phyloP scores from a whole-genome alignment of 176 grass and related monocot species.

The Oryza meridionalis region DNA sequence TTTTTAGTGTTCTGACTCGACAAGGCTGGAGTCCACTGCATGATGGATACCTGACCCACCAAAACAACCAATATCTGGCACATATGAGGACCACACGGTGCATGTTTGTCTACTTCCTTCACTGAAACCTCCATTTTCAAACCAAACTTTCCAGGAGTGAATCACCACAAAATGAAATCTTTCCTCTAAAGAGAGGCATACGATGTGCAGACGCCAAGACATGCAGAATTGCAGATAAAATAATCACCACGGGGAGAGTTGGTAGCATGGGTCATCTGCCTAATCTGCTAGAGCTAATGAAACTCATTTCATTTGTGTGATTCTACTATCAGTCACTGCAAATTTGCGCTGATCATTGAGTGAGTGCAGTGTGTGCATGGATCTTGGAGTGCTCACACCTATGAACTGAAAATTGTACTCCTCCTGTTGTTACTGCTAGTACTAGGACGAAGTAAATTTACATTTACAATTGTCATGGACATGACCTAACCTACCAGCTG shows the following conservation, averaged over 20 bases:
- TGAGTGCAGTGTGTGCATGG: no score
- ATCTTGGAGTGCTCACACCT: neutral
- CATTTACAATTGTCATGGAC: neutral
- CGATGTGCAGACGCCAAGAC: neutral
- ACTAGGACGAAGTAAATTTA: neutral
- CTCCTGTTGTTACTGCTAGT: neutral
- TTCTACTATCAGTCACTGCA: no score
- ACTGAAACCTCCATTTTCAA: neutral
- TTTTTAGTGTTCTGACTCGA: no score
- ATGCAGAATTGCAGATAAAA: neutral
- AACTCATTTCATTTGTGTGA: neutral
- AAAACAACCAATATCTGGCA: neutral
- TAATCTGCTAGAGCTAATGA: neutral
- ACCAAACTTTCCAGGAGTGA: neutral
- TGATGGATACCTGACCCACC: constrained; percentile 1
- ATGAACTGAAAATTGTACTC: neutral
- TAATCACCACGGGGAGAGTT: no score
- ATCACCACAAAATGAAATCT: neutral
- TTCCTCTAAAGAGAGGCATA: neutral
- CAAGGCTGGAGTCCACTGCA: no score
- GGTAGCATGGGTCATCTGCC: neutral
- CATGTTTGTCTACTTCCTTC: neutral
- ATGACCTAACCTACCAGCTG: neutral
- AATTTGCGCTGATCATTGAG: no score
- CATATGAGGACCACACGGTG: neutral